A percentile compares a stretch with the other conserved stretches of the same genome.
Conservation (phyloP, 805 yeast species). For the Ogataea siamensis region DNA sequence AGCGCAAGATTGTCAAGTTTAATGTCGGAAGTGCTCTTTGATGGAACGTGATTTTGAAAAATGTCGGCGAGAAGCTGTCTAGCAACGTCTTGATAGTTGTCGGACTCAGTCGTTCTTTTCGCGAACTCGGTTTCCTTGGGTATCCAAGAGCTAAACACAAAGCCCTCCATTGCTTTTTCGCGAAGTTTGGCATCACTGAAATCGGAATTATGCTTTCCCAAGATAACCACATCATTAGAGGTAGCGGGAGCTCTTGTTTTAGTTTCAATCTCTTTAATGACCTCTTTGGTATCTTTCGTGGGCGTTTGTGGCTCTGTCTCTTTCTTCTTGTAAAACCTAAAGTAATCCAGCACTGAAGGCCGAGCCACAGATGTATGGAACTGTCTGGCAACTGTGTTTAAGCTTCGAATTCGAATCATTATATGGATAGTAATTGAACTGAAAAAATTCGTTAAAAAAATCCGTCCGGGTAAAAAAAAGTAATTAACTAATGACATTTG, state of each 20-base stretch:
- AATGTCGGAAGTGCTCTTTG: neutral
- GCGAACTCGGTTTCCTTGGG: constrained; percentile 25
- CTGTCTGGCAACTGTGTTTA: constrained; percentile 3
- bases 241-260: constrained; percentile 17
- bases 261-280: constrained; percentile 32
- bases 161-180: constrained; percentile 29
- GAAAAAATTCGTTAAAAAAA: constrained; percentile 5
- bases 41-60: constrained; percentile 13
- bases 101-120: constrained; percentile 8
- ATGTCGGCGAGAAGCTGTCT: constrained; percentile 17
- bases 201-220: constrained; percentile 33
- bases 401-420: constrained; percentile 7
- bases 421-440: neutral
- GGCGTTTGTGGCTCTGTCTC: constrained; percentile 19
- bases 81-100: constrained; percentile 16
- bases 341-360: constrained; percentile 32
- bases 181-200: constrained; percentile 23
- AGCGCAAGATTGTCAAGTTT: constrained; percentile 41
- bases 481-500: constrained; percentile 19
- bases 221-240: constrained; percentile 25
- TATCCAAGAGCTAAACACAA: constrained; percentile 32
- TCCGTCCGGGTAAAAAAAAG: constrained; percentile 8
- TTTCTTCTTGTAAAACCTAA: constrained; percentile 30
- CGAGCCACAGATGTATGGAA: constrained; percentile 18
- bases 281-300: constrained; percentile 25